Conservation (phyloP, 495 filamentous ascomycete species). For the Cladorrhinum samala region DNA sequence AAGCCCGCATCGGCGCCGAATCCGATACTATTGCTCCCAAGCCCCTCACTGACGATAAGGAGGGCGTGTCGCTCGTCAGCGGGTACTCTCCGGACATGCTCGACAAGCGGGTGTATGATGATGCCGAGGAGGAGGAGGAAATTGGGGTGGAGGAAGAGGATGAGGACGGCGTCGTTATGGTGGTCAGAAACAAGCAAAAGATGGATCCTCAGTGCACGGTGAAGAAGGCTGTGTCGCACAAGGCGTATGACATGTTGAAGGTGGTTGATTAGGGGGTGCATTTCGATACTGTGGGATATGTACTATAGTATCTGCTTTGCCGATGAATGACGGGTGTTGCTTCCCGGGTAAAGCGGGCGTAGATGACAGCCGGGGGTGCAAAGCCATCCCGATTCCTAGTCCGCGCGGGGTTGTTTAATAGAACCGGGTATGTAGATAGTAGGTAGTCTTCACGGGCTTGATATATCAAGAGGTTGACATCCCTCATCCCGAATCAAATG, state of each 20-base stretch:
- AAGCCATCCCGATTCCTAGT: neutral
- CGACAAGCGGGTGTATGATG: slow-evolving; percentile 34
- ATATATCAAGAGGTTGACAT: too few species aligned
- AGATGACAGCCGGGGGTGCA: neutral
- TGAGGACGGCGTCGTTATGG: slow-evolving; percentile 10
- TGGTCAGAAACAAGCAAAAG: slow-evolving; percentile 21
- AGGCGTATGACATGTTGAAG: slow-evolving; percentile 38
- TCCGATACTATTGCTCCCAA: slow-evolving; percentile 31
- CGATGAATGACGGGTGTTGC: too few species aligned
- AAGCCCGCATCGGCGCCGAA: slow-evolving; percentile 37
- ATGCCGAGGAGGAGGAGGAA: slow-evolving; percentile 28
- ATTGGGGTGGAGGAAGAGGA: slow-evolving; percentile 7
- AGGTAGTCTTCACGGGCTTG: neutral
- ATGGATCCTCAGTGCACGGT: slow-evolving; percentile 32
- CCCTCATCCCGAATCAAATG: too few species aligned
- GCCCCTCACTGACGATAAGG: slow-evolving; percentile 31
- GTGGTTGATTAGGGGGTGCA: slow-evolving; percentile 36
- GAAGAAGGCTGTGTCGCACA: slow-evolving; percentile 37
- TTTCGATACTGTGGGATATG: too few species aligned
- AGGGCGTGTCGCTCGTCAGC: slow-evolving; percentile 35
- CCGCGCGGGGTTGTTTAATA: neutral
- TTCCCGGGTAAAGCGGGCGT: slow-evolving; percentile 5
- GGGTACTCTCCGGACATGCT: slow-evolving; percentile 45
- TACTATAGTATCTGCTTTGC: too few species aligned
- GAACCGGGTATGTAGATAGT: neutral